Evolutionary conservation across 805 yeast species (phyloP).

Genomic region (Hanseniaspora guilliermondii): DNA sequence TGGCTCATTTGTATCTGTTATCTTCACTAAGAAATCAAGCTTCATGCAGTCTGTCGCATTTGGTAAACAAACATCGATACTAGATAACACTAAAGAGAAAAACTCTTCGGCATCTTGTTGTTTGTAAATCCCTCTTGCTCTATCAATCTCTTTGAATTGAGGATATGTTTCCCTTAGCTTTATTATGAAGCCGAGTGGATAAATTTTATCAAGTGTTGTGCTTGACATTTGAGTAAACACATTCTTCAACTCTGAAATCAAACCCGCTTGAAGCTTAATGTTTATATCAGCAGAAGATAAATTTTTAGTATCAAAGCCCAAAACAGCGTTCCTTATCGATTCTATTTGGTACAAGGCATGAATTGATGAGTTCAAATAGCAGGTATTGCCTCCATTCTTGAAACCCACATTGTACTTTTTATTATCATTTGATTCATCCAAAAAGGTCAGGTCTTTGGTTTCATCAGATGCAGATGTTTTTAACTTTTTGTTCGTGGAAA

Average conservation of each 20-base stretch:
- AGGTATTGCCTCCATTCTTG: constrained; percentile 90
- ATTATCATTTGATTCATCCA: constrained; percentile 50
- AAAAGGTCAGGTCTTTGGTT: constrained; percentile 41
- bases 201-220: constrained; percentile 36
- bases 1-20: constrained; percentile 47
- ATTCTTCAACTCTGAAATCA: constrained; percentile 38
- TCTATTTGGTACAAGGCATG: constrained; percentile 76
- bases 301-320: constrained; percentile 38
- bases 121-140: constrained; percentile 54
- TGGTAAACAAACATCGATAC: constrained; percentile 33
- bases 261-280: constrained; percentile 28
- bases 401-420: constrained; percentile 43
- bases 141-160: constrained; percentile 74
- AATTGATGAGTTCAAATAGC: constrained; percentile 79
- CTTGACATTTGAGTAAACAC: constrained; percentile 33
- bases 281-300: constrained; percentile 36
- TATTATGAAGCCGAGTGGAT: constrained; percentile 57
- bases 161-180: constrained; percentile 61
- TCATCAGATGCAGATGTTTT: background rate
- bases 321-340: constrained; percentile 53
- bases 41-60: constrained; percentile 37
- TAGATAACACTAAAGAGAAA: constrained; percentile 60
- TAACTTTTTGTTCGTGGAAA: constrained; percentile 1
- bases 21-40: constrained; percentile 48
- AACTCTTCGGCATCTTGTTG: constrained; percentile 99